phyloP scores from a whole-genome alignment of 768 basidiomycete species.

The Strobilomyces dryophilus region DNA sequence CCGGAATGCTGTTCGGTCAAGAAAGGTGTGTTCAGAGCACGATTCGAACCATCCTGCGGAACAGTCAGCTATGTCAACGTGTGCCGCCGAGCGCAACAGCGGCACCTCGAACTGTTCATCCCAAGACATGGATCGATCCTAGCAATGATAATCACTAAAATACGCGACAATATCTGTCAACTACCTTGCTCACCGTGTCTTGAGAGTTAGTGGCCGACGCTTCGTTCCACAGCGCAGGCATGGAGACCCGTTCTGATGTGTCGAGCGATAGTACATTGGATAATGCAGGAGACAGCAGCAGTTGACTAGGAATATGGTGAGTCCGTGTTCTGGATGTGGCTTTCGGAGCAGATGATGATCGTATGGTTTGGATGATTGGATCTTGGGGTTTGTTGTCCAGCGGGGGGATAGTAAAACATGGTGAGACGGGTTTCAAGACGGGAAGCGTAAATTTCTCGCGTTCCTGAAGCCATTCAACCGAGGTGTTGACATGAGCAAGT shows the following conservation, averaged over 20 bases:
- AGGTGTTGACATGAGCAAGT: too few relatives aligned
- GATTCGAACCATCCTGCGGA: slow-evolving; percentile 37
- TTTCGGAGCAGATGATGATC: slow-evolving; percentile 10
- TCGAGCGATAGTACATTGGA: neutral
- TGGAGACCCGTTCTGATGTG: neutral
- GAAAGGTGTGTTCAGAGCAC: slow-evolving; percentile 43
- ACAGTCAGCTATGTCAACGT: too few relatives aligned
- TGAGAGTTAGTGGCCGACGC: neutral
- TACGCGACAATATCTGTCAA: neutral
- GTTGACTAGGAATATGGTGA: neutral
- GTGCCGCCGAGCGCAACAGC: too few relatives aligned
- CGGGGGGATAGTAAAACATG: slow-evolving; percentile 59
- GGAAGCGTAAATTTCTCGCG: slow-evolving; percentile 17
- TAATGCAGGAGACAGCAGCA: neutral
- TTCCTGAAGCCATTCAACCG: slow-evolving; percentile 13
- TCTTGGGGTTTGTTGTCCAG: slow-evolving; percentile 73
- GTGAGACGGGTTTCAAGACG: slow-evolving; percentile 37
- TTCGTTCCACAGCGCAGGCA: slow-evolving; percentile 20
- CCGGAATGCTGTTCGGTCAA: slow-evolving; percentile 62
- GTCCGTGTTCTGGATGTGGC: neutral
- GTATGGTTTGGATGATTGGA: slow-evolving; percentile 63
- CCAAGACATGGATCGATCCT: slow-evolving; percentile 62
- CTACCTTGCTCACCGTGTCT: slow-evolving; percentile 12
- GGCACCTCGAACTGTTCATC: too few relatives aligned
- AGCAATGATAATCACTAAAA: neutral